Evolutionary conservation across 2,329 filamentous ascomycete genomes (phyloP).

Genomic region (Ilyonectria destructans): DNA sequence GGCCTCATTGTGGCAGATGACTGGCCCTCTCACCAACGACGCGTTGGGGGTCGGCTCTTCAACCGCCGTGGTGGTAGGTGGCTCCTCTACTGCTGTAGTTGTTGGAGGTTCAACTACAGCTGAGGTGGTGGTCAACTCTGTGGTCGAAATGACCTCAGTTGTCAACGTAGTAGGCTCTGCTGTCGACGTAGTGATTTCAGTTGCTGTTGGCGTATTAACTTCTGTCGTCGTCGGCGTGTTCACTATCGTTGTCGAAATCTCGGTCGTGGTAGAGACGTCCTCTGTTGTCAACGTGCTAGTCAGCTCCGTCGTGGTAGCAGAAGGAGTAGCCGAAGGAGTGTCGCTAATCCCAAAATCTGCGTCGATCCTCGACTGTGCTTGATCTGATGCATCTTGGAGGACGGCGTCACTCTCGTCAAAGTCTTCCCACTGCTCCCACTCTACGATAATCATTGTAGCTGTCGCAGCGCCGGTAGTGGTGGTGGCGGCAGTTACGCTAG

Average conservation of each 20-base stretch:
- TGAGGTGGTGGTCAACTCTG: background rate
- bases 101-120: background rate
- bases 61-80: background rate
- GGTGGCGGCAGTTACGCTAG: background rate
- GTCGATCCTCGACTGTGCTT: background rate
- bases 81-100: background rate
- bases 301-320: background rate
- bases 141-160: background rate
- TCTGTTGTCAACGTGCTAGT: background rate
- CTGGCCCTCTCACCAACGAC: background rate
- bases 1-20: background rate
- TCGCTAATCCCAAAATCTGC: background rate
- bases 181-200: constrained; percentile 1
- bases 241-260: background rate
- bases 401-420: background rate
- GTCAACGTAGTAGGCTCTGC: too few species aligned
- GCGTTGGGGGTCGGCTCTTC: background rate
- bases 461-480: background rate
- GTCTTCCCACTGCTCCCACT: background rate
- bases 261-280: background rate
- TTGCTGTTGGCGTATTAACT: background rate
- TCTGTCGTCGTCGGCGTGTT: too few species aligned
- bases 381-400: background rate
- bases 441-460: background rate
- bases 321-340: background rate